Percentiles rank a stretch among this genome's conserved stretches.
These are phyloP conservation scores for Geranium rotundifolium DNA, from an alignment of 345 rosid genomes.

Conservation along the genomic window DNA sequence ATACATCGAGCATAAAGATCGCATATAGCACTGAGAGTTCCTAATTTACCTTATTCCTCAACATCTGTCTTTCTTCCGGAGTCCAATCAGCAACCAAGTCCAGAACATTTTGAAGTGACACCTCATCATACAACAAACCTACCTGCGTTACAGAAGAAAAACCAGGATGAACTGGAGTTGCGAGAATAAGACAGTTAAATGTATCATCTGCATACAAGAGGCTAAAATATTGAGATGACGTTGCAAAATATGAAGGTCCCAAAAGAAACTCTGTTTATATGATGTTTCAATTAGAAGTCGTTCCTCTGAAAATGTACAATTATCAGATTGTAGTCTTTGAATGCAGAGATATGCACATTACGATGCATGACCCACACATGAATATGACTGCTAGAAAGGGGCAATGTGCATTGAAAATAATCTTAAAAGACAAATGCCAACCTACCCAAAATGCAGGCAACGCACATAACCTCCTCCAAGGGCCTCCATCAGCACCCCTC, in stretches of 20 bases:
- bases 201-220: neutral
- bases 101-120: constrained; percentile 56
- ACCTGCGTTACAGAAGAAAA: constrained; percentile 42
- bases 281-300: neutral
- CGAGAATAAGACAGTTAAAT: neutral
- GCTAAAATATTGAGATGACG: neutral
- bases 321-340: neutral
- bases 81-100: constrained; percentile 95
- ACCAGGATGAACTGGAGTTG: constrained; percentile 9
- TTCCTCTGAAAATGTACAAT: neutral
- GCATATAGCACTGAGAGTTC: neutral
- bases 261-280: neutral
- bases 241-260: neutral
- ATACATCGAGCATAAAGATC: too few species aligned
- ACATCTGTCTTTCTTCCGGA: constrained; percentile 74
- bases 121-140: constrained; percentile 81
- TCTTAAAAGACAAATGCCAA: neutral
- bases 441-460: constrained; percentile 96
- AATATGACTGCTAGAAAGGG: neutral
- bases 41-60: constrained; percentile 62
- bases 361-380: neutral
- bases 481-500: constrained; percentile 99
- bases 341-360: neutral
- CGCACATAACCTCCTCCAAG: constrained; percentile 95
- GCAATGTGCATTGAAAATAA: neutral